A percentile compares a stretch with the other conserved stretches of the same genome.
These are phyloP conservation scores for Sporothrix humicola DNA, from an alignment of 2,329 filamentous ascomycete genomes.

Conservation along the genomic window DNA sequence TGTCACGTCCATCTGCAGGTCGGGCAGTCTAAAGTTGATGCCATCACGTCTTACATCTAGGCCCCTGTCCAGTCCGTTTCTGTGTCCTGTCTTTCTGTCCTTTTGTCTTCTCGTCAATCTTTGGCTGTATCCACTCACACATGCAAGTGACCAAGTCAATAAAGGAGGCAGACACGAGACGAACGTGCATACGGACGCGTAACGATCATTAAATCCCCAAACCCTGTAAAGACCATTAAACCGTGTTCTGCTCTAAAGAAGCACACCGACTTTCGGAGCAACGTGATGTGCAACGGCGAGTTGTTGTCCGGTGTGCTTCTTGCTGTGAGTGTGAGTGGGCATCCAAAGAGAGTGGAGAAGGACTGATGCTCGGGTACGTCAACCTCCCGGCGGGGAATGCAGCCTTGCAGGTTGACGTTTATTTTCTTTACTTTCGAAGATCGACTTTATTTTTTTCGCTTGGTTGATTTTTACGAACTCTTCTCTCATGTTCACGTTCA, in stretches of 20 bases:
- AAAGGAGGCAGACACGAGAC: background rate
- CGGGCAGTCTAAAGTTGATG: too few species aligned
- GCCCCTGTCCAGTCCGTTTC: too few species aligned
- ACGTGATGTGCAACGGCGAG: too few species aligned
- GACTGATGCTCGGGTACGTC: background rate
- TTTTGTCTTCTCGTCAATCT: too few species aligned
- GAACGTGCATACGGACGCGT: background rate
- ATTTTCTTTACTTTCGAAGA: background rate
- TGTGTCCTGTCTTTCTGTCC: too few species aligned
- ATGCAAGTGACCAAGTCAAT: background rate
- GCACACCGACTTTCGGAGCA: conserved; percentile 14
- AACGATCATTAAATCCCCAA: too few species aligned
- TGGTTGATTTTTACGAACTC: background rate
- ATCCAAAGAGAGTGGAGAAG: background rate
- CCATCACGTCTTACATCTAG: background rate
- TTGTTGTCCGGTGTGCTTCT: background rate
- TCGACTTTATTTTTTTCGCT: background rate
- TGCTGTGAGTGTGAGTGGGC: background rate
- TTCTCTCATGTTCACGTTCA: background rate
- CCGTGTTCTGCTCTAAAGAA: background rate
- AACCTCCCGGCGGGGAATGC: background rate
- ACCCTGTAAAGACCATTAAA: background rate
- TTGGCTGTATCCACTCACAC: background rate
- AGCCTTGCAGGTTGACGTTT: background rate
- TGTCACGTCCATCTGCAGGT: too few species aligned